Evolutionary conservation across 306 rosid genomes (phyloP), one percentile per base, ranked within the genome.

Genomic region (Crotalaria pallida): DNA sequence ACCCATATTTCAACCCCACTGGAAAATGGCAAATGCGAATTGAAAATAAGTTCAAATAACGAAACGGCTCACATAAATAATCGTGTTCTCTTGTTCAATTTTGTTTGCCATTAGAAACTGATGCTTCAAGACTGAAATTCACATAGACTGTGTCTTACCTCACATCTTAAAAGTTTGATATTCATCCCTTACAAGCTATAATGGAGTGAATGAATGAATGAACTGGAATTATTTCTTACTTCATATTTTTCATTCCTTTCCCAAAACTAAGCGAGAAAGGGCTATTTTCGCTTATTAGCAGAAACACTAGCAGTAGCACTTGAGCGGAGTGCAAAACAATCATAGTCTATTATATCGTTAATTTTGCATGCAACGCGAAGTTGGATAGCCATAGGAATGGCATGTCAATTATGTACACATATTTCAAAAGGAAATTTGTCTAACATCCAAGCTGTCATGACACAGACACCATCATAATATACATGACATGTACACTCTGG

Each of bases 401-500:
- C 56, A 49, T 69, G 59, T 22, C 48, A 70, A 49, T 50, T 69
- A 75, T 80, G 56, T 80, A 56, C 65, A 80, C 84, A 79, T 11
- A 80, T 44, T 17, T 16, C 52, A 18, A 36, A 40, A 40, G 24
- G 65, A 62, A 74, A 53, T 45, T 18, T 18, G 52, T 55, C 11
- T 52, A 67, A 50, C 43, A 34, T 50, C 55, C 49, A 19, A 16
- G 23, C 23, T 26, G n/a, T 13, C 58, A 65, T 15, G 17, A 65
- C 17, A 43, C 73, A n/a, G 31, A 53, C 48, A 53, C 5, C 45
- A 21, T 48, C 19, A 48, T 59, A 48, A 50, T 73, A 26, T 81
- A 81, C 81, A 76, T 44, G 58, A 48, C 69, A 81, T 77, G 73
- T 77, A 77, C 79, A 77, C 67, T 58, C 57, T 31, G 41, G 51